Evolutionary conservation across 352 stramenopile species (phyloP), one percentile per base, ranked within the genome.

Genomic region (Phytophthora pistaciae): DNA sequence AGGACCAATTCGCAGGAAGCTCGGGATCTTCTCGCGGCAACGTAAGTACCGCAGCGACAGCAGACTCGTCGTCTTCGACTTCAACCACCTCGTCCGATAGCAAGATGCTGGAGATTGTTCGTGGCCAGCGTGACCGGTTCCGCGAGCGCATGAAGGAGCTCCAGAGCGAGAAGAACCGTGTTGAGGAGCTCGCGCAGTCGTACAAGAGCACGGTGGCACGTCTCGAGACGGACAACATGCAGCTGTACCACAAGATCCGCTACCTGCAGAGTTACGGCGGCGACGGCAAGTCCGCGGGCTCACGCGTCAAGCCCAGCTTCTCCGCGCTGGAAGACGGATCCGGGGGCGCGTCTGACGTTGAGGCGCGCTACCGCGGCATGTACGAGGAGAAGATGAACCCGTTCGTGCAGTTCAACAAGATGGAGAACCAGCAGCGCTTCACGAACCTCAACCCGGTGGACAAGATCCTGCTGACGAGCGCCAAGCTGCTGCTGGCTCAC

Each of bases 331-430:
- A 91, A 72, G 80, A 86, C 42, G 82, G 80, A 14, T 63, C 27
- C 18, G 68, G 60, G 6, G 56, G 57, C 9, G 49, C 56, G 9
- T 72, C 70, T 21, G 84, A 94, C 20, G 79, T 92, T n/a, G 86
- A 95, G 73, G 75, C 80, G 3, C 84, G 87, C n/a, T 97, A 97
- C 75, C 84, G 88, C 53, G 77, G 75, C 52, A 83, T 97, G 81
- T 98, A 98, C 80, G 92, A 98, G 61, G 87, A 94, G 67, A 92
- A 94, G 53, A 95, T 97, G 86, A 97, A 96, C 65, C 92, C 92
- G 38, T 98, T 98, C 73, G 88, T 91, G 56, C 89, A 97, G 65
- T 97, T 98, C 70, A 97, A 95, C 76, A 91, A 94, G 74, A 86
- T 93, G 71, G 92, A 98, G 80, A 88, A 70, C 42, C 88, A 96